Evolutionary conservation across 225 moss, liverwort and hornwort species (phyloP), one percentile per base, ranked within the genome.

Genomic region (Neckera pumila): DNA sequence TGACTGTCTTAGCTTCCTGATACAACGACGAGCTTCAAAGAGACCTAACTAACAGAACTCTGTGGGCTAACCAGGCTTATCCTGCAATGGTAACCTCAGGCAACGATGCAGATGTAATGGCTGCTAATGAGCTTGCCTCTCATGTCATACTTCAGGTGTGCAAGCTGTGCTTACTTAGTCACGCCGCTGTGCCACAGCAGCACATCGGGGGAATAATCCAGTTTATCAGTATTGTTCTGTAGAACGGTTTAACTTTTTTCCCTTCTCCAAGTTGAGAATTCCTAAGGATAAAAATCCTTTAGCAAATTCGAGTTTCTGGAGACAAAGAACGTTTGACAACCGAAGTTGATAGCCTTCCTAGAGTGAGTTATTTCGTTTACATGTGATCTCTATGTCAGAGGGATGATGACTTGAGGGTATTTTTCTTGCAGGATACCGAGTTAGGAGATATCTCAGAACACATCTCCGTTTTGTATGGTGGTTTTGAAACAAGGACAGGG

Each of bases 41-140:
- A 60, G 61, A 87, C 27, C 31, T 67, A 75, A 56, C 62, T 79
- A 74, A 87, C 67, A 83, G 56, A 67, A 80, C 33, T 51, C 6
- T 82, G 72, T 87, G 90, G 91, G 79, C 81, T 88, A 81, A 65
- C 65, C 92, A 95, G 96, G 98, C 98, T 59, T 98, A 98, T 90
- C 98, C 97, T 65, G 97, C 95, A 69, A 90, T 94, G 88, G 84
- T 94, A 84, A 82, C 92, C 21, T 85, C 94, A 90, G 98, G 97
- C 76, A 94, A 94, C 43, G 95, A 98, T 88, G 96, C 95, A 82
- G 98, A 98, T 84, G 91, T 94, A 72, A 98, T 98, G 98, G 97
- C 98, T 86, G 95, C 94, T 65, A 98, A 98, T 85, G 98, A 98
- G 86, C 96, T 98, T 75, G 88, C 90, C 79, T 80, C 95, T 86